Base-by-base conservation (phyloP, 2,329 filamentous ascomycete species). In the Xylaria sp. region DNA sequence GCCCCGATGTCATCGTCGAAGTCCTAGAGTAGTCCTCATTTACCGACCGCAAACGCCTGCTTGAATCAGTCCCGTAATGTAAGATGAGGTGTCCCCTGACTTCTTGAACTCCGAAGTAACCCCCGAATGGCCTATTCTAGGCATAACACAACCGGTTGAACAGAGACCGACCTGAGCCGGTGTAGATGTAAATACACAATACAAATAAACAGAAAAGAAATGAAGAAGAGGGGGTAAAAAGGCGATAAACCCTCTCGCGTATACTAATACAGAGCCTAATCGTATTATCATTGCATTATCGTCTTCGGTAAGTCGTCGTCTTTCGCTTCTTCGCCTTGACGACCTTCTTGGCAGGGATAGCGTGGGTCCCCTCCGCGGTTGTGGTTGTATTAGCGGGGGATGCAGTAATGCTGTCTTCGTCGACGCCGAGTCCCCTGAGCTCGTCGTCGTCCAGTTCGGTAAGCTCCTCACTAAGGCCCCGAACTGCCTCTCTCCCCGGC, bases 381-480 rank as follows among this genome's bases (percentile, higher is more conserved):
- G 65, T 59, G 22, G 60, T 51, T 4, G 55, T 61, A 39, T 65
- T 61, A 2, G 65, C 63, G 6, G 65, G 63, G n/a, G 74, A 74
- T 2, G 74, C 74, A 8, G 72, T 75, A 48, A 77, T 76, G 20
- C 72, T 77, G 54, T 72, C 70, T 49, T 80, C 76, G 60, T 80
- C 81, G 44, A 78, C 76, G 29, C 76, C 79, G 29, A 91, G 76
- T 29, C 88, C 90, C 65, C 90, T 87, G 53, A 96, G 78, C 73
- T 93, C 91, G 47, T 95, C 92, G 61, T 97, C 92, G 64, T 96
- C 92, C 69, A 97, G 86, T 68, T 97, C 93, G 52, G 90, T 95
- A 19, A 97, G 79, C 63, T 93, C 90, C 71, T 96, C 92, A 65
- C 90, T 95, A 72, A 93, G 86, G 63, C 76, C 78, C 22, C 81